Base-by-base conservation (phyloP, 2,329 filamentous ascomycete species). In the Sarocladium kiliense region DNA sequence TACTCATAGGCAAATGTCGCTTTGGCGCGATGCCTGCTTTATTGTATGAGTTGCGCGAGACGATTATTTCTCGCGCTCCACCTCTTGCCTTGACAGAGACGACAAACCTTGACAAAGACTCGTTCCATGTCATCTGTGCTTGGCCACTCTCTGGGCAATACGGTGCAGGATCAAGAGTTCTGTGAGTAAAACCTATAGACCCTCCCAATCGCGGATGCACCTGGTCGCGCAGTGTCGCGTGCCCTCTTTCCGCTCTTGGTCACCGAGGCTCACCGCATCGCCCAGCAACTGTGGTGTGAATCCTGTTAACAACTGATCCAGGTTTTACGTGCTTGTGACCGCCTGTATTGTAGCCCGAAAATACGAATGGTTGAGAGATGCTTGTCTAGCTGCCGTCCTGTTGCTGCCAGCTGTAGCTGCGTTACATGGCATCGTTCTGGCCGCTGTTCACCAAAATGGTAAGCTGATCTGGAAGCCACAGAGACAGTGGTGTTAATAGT, bases 361-460 rank as follows among this genome's bases (percentile, higher is more conserved):
- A 60, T 68, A 71, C 26, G 78, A 82, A 66, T 87, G 82, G 82
- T 72, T 87, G 3, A 76, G 79, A 54, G 81, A 81, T 60, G 81
- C 85, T 11, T 86, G 81, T 64, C 68, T 88, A 34, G 85, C 84
- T 6, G 84, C 81, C 14, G 84, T 80, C 3, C 70, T 85, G 60
- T 71, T 86, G 34, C 74, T 88, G 42, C 85, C 85, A 0, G 81
- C 83, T 10, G 78, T 87, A 4, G 83, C 84, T 30, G 81, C 85
- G 7, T 63, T 87, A 3, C 85, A 88, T 58, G 81, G 74, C 26
- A 81, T 88, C 60, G 79, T 84, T 12, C 74, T 88, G 6, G 78
- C 83, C 1, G 74, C 75, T 2, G 60, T 84, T 11, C 84, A 88
- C 63, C 72, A 77, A n/a, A 71, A 81, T 56, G 74, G 84, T 85